Evolutionary conservation across 768 basidiomycete genomes (phyloP).

Genomic region (Vararia minispora): DNA sequence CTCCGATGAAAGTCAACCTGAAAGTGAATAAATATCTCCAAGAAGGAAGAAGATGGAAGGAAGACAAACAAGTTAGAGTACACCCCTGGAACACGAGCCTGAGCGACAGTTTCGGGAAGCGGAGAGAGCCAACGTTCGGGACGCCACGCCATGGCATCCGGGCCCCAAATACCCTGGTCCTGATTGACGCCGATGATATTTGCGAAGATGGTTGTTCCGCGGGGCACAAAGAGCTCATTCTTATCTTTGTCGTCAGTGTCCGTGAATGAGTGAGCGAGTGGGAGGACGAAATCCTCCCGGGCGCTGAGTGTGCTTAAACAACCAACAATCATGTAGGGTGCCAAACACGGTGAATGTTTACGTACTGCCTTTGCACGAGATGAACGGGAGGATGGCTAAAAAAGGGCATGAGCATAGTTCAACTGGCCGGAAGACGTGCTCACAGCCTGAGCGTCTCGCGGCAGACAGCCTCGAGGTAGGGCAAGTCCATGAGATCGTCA

Average conservation of each 20-base stretch:
- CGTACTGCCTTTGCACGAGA: constrained; percentile 12
- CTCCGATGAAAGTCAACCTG: constrained; percentile 23
- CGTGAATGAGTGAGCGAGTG: constrained; percentile 2
- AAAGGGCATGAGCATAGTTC: neutral
- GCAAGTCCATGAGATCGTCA: constrained; percentile 25
- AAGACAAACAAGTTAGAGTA: constrained; percentile 9
- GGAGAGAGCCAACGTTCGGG: constrained; percentile 16
- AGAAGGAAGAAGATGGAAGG: neutral
- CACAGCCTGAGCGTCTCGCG: constrained; percentile 23
- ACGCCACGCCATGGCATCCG: constrained; percentile 11
- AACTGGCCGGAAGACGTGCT: neutral
- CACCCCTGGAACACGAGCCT: constrained; percentile 14
- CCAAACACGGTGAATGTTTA: neutral
- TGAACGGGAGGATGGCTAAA: constrained; percentile 8
- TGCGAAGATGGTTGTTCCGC: constrained; percentile 11
- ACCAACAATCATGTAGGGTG: neutral
- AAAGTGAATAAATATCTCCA: neutral
- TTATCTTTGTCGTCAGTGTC: constrained; percentile 4
- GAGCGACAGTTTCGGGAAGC: constrained; percentile 9
- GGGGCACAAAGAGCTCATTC: neutral
- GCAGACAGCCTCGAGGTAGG: constrained; percentile 27
- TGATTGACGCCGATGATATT: constrained; percentile 9
- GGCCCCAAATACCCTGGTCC: constrained; percentile 12
- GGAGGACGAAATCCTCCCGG: constrained; percentile 3
- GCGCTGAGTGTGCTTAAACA: too few species aligned